Base-by-base conservation (phyloP, 2,329 filamentous ascomycete genomes). In the Zasmidium citrigriseum region DNA sequence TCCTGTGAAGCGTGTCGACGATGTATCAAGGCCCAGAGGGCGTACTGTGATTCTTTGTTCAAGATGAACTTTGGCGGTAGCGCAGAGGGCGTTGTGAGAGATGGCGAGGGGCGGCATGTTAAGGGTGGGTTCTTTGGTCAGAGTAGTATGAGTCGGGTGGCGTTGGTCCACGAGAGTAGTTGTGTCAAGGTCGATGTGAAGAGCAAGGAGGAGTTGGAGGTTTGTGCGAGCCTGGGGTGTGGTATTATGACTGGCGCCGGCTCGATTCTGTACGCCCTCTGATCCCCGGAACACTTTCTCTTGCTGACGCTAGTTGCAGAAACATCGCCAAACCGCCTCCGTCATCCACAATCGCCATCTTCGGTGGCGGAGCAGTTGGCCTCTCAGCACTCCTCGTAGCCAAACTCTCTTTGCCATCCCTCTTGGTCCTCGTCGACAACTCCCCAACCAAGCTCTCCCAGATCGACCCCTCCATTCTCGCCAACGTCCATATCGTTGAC, bases 241-340 rank as follows among this genome's bases (percentile, higher is more conserved):
- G 66, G 66, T 12, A 54, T 67, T 22, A 61, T 66, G 57, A 68
- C 66, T 11, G 66, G 66, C 18, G 62, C 62, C n/a, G 65, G 65
- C 2, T 59, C 64, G 27, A 61, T 67, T 12, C 24, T 67, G 60
- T 66, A 49, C 21, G 63, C 57, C 27, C 52, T 29, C 27, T 55
- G 4, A 11, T 3, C 22, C 10, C 20, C 21, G 44, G 7, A 34
- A 24, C 18, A n/a, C 5, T 58, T 22, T 46, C 11, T 29, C 7
- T 14, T 34, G 27, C 7, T 34, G 18, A 41, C 34, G 34, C 4
- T 14, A 20, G n/a, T 18, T 12, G 4, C 49, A 66, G 62, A 9
- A 67, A 67, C 46, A 58, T 68, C 47, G 61, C 62, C 11, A 56
- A 58, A 49, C 64, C 65, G 4, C n/a, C 48, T 9, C 51, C 52